These are phyloP conservation scores for Boletus rex-veris DNA, from an alignment of 768 basidiomycete species.

Conservation along the genomic window DNA sequence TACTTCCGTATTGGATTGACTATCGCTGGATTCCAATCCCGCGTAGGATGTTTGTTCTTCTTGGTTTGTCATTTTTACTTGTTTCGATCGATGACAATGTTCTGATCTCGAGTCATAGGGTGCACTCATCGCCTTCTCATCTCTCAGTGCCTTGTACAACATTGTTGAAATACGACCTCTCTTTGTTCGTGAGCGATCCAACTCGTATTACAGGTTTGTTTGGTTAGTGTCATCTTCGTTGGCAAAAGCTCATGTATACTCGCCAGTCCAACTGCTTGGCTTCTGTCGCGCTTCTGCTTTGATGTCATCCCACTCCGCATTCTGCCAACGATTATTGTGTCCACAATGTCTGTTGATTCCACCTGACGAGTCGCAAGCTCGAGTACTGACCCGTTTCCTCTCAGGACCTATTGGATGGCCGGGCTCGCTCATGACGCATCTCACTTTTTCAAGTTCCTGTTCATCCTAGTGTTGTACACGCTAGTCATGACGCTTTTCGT, in stretches of 20 bases:
- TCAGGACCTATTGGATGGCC: conserved; percentile 92
- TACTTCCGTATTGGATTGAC: conserved; percentile 77
- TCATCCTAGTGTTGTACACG: conserved; percentile 83
- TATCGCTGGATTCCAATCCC: conserved; percentile 91
- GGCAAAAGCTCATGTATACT: neutral
- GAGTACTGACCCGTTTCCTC: conserved; percentile 4
- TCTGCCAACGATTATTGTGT: conserved; percentile 83
- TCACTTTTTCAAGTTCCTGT: conserved; percentile 91
- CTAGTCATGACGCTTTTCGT: conserved; percentile 86
- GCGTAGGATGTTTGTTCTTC: conserved; percentile 95
- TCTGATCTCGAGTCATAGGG: conserved; percentile 47
- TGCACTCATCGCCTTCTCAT: conserved; percentile 86
- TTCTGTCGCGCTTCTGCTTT: conserved; percentile 82
- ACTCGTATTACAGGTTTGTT: conserved; percentile 75
- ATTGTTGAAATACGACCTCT: conserved; percentile 79
- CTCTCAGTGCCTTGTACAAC: conserved; percentile 87
- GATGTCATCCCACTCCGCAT: conserved; percentile 88
- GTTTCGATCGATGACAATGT: neutral
- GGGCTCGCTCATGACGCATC: conserved; percentile 75
- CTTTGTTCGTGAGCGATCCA: conserved; percentile 87
- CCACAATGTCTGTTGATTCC: conserved; percentile 61
- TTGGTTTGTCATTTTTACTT: conserved; percentile 42
- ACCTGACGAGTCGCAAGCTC: neutral
- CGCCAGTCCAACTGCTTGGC: conserved; percentile 81
- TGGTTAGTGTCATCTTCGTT: neutral